Evolutionary conservation across 2,329 filamentous ascomycete genomes (phyloP).

Genomic region (Aspergillus transmontanensis): DNA sequence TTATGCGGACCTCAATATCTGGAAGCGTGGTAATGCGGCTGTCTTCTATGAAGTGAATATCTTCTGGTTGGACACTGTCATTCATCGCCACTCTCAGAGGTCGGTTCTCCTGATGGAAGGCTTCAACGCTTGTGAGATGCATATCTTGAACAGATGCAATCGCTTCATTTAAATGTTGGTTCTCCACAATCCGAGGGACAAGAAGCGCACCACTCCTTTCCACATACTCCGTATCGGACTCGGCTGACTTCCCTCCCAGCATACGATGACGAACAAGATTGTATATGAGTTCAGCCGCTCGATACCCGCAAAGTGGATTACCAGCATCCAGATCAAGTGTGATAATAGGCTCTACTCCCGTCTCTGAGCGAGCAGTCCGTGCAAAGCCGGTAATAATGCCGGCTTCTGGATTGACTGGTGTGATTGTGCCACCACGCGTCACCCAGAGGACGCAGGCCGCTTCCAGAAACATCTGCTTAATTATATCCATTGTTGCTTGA

Average conservation of each 20-base stretch:
- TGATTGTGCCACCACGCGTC: constrained; percentile 20
- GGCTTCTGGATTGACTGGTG: constrained; percentile 16
- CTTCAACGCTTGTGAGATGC: constrained; percentile 5
- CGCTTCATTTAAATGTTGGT: constrained; percentile 5
- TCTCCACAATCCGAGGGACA: constrained; percentile 28
- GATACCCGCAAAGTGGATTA: constrained; percentile 5
- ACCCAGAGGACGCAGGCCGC: constrained; percentile 28
- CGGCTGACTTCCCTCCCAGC: background rate
- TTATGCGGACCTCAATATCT: background rate
- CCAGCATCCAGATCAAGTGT: constrained; percentile 26
- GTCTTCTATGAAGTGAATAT: constrained; percentile 23
- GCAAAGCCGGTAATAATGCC: constrained; percentile 26
- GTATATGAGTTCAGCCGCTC: constrained; percentile 14
- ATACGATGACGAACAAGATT: constrained; percentile 17
- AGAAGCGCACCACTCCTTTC: constrained; percentile 23
- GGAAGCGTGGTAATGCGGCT: background rate
- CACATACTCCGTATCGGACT: constrained; percentile 28
- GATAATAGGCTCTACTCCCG: constrained; percentile 23
- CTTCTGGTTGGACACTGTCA: background rate
- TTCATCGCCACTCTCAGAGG: constrained; percentile 12
- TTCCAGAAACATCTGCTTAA: constrained; percentile 22
- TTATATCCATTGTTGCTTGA: constrained; percentile 6
- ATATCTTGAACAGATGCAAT: constrained; percentile 6
- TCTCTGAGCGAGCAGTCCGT: constrained; percentile 31
- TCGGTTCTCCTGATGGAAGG: constrained; percentile 16